These are phyloP conservation scores for Pneumocystis canis DNA, from an alignment of 1,139 yeast genomes.

Conservation along the genomic window DNA sequence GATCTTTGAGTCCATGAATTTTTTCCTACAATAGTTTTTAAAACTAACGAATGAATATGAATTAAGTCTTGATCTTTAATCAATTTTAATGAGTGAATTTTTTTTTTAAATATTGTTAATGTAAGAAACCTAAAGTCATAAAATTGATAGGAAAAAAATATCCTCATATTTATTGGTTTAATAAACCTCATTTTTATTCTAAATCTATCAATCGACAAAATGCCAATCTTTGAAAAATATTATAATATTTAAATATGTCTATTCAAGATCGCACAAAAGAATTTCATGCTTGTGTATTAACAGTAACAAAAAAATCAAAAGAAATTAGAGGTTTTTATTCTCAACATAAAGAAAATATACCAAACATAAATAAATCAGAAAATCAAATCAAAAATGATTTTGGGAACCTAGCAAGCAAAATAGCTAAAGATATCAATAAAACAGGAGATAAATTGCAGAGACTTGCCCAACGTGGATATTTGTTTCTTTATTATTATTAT, in stretches of 20 bases:
- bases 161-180: not conserved
- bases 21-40: constrained; percentile 10
- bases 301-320: not conserved
- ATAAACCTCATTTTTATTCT: not conserved
- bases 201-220: not conserved
- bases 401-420: constrained; percentile 61
- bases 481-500: not conserved
- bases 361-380: not conserved
- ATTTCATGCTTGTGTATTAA: constrained; percentile 1
- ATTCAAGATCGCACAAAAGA: constrained; percentile 5
- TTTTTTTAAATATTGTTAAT: not conserved
- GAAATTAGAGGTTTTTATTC: not conserved
- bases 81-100: not conserved
- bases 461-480: constrained; percentile 37
- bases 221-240: not conserved
- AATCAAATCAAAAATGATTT: constrained; percentile 34
- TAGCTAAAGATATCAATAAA: constrained; percentile 78
- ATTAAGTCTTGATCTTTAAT: constrained; percentile 8
- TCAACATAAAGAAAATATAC: not conserved
- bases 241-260: constrained; percentile 3
- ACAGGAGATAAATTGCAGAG: constrained; percentile 76
- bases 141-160: not conserved
- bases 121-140: not conserved
- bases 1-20: constrained; percentile 14
- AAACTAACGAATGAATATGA: constrained; percentile 8